Evolutionary conservation across 2,329 filamentous ascomycete genomes (phyloP), one percentile per base, ranked within the genome.

Genomic region (Magnaporthiopsis rhizophila): DNA sequence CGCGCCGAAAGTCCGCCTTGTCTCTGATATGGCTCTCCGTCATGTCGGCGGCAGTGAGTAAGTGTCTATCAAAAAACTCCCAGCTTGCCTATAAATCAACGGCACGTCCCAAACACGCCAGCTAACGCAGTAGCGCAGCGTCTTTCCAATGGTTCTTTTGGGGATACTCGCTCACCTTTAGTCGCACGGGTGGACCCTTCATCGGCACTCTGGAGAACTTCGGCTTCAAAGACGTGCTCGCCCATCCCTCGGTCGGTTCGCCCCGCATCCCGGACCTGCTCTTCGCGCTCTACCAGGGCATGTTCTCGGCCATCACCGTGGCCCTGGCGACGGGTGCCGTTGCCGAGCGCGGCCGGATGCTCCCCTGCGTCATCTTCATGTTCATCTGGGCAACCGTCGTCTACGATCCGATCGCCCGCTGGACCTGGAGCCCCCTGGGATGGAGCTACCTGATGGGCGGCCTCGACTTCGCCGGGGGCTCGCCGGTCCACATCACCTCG

Each of bases 81-180:
- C 36, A 11, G 11, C 34, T 36, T 36, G 34, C 38, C 38, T 5
- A 18, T 2, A 45, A 18, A 3, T 18, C 38, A 45, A 45, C 38
- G 6, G 18, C 38, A 45, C 5, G 15, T 7, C 38, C 38, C 38
- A 18, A 45, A 7, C 15, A 18, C 4, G 12, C 12, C 36, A 38
- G 18, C 38, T 45, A 45, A 45, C 11, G 4, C 38, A 18, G 30
- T 2, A 45, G 15, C 4, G 5, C 13, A 86, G 92, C 66, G 13
- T 45, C 38, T 6, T 96, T 96, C 78, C 91, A 96, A 74, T 97
- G 92, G 92, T 96, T 96, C 81, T 94, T 96, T 81, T 96, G 92
- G 92, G 92, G 92, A 61, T 96, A 94, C 76, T 94, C 90, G 13
- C 80, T 96, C 63, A 84, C 91, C 67, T 96, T 96, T 77, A 92